Conservation (phyloP, 2,329 filamentous ascomycete species). For the Botrytis cinerea region DNA sequence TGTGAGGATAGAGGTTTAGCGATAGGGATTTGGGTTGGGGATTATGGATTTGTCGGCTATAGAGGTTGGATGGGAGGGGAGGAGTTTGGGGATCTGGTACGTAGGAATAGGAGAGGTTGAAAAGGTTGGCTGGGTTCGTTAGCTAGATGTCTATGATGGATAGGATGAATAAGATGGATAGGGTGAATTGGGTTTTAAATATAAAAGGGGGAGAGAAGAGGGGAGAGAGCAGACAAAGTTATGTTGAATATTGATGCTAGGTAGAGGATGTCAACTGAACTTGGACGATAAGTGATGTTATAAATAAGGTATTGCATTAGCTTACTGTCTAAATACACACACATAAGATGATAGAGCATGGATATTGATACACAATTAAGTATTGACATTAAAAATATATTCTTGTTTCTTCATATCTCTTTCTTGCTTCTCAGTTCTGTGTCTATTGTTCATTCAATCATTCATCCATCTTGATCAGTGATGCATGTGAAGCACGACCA, state of each 20-base stretch:
- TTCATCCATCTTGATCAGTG: not conserved
- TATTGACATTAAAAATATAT: slow-evolving; percentile 6
- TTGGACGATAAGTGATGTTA: not conserved
- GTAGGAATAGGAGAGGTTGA: not conserved
- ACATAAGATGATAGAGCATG: not conserved
- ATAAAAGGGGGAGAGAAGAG: not conserved
- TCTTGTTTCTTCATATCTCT: not conserved
- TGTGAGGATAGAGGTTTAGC: not conserved
- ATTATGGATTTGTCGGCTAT: not conserved
- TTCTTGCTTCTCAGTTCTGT: not conserved
- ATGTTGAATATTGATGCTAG: not conserved
- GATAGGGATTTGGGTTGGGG: not conserved
- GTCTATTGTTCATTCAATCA: not conserved
- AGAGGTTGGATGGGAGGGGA: not conserved
- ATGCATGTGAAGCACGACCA: not conserved
- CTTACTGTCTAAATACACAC: not conserved
- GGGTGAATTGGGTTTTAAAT: not conserved
- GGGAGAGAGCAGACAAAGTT: not conserved
- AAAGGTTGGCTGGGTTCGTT: not conserved
- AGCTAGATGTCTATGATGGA: not conserved
- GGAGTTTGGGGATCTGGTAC: not conserved
- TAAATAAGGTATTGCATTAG: not conserved
- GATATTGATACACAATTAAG: not conserved
- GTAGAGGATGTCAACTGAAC: not conserved
- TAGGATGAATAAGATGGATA: not conserved